Percentiles rank a stretch among this genome's conserved stretches.
Conservation (phyloP, 257 asterid genomes). For the Solanum sitiens region DNA sequence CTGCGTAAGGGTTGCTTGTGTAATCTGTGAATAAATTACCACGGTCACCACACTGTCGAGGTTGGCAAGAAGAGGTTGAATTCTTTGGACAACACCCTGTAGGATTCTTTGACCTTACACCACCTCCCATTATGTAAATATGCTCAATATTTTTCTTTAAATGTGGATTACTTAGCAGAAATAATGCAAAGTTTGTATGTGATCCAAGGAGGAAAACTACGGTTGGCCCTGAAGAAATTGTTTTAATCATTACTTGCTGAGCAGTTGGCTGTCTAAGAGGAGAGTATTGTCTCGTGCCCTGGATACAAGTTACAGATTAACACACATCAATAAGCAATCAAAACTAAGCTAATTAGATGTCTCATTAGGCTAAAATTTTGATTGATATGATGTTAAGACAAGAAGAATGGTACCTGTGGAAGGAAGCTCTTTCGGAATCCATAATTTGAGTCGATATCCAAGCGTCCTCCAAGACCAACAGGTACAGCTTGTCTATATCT, state of each 20-base stretch:
- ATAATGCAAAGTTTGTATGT: constrained; percentile 54
- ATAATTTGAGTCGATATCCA: constrained; percentile 58
- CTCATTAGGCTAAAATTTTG: not conserved
- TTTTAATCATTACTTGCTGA: constrained; percentile 64
- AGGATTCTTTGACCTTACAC: constrained; percentile 56
- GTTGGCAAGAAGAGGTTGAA: constrained; percentile 40
- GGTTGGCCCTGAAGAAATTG: constrained; percentile 58
- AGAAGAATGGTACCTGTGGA: constrained; percentile 49
- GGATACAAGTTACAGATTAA: not conserved
- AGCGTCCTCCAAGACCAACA: constrained; percentile 55
- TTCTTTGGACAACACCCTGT: constrained; percentile 63
- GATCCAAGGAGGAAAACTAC: constrained; percentile 49
- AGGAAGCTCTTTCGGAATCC: constrained; percentile 70
- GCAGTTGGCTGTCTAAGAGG: constrained; percentile 75
- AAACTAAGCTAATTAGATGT: not conserved
- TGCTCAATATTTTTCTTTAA: constrained; percentile 62
- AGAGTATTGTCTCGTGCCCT: constrained; percentile 62
- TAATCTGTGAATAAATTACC: constrained; percentile 67
- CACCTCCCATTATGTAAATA: constrained; percentile 82
- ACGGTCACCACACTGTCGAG: constrained; percentile 56
- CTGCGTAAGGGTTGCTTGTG: constrained; percentile 72
- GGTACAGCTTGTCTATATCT: constrained; percentile 85
- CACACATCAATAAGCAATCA: not conserved
- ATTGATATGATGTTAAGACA: not conserved
- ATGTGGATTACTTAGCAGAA: constrained; percentile 65